Base-by-base conservation (phyloP, 352 stramenopile species). In the Pythium phragmitis region DNA sequence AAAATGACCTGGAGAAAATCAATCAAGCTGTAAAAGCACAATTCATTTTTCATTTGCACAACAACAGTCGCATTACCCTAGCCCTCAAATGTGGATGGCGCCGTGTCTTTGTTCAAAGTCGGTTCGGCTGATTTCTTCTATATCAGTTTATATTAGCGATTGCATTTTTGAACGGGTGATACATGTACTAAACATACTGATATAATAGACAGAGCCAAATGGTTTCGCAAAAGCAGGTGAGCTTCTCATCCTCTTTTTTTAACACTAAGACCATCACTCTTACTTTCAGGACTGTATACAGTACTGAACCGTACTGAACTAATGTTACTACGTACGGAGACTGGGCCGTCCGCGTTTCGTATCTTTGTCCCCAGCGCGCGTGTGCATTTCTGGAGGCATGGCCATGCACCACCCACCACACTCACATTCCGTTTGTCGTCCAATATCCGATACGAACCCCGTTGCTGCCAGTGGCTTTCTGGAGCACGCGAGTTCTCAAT, bases 351-450 rank as follows among this genome's bases (percentile, higher is more conserved):
- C 48, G 16, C 47, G 57, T 21, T 46, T 61, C 76, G 73, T 80
- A 79, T 85, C 74, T 81, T 80, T 85, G 74, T 59, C 36, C 49
- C 74, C 67, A 41, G 26, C 48, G 41, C 56, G 23, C 60, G 26
- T 61, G 60, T 60, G 60, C 52, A 51, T 67, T 42, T 47, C 3
- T 48, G 59, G 58, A 19, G 30, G 30, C 59, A 65, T 65, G 59
- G 59, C 57, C 57, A 64, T 36, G 57, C 57, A 57, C 23, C 50
- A 12, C 28, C 5, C 30, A 39, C 28, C 28, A 39, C 34, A 2
- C 7, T 26, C 53, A 36, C 34, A 36, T 9, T 23, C 53, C 26
- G n/a, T 21, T 39, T 57, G 33, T 57, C 50, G 50, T 33, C 49
- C 33, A 56, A 30, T 56, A 56, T 46, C 13, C 39, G 17, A 19